Evolutionary conservation across 228 moss, liverwort and hornwort genomes (phyloP), one percentile per base, ranked within the genome.

Genomic region (Sphagnum fallax): DNA sequence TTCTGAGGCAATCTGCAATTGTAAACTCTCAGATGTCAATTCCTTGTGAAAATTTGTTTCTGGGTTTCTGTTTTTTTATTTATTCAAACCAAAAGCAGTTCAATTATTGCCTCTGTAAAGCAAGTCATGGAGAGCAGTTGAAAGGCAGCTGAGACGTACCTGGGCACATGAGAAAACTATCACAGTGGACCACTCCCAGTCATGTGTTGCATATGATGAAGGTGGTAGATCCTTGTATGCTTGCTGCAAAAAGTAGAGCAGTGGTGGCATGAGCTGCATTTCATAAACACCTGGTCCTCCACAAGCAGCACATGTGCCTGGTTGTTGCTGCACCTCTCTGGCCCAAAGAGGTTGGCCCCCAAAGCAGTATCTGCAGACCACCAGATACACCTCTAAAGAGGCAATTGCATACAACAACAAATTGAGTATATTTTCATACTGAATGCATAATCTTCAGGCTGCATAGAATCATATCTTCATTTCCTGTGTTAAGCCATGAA

Each of bases 241-340:
- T 65, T 80, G 80, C 52, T 84, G 81, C 53, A 84, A 58, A 71
- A 78, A 84, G 59, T 84, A 84, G n/a, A 84, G 75, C 58, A 84
- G 58, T 51, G 84, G 84, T 0, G 84, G 81, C 84, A 84, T 84
- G 65, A 84, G 68, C 75, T 84, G 84, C 77, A 81, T 73, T 63
- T 84, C 84, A 50, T 66, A 84, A 11, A 75, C 71, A 6, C 78
- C 75, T 52, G 75, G 77, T 10, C 77, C 84, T 63, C 84, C 84
- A 66, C 84, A 84, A 15, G 53, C 69, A 6, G 50, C 67, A 66
- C 84, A 84, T 12, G 58, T 68, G 10, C 67, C 75, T 6, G 67
- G 49, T 67, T 74, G 52, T 15, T 64, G 69, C 14, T 51, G 72
- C 16, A 6, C 70, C 67, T 69, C 68, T 49, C 68, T 52, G 9